A percentile compares a stretch with the other conserved stretches of the same genome.
These are phyloP conservation scores for Zygoascus sp. DNA, from an alignment of 1,139 yeast genomes.

Conservation along the genomic window DNA sequence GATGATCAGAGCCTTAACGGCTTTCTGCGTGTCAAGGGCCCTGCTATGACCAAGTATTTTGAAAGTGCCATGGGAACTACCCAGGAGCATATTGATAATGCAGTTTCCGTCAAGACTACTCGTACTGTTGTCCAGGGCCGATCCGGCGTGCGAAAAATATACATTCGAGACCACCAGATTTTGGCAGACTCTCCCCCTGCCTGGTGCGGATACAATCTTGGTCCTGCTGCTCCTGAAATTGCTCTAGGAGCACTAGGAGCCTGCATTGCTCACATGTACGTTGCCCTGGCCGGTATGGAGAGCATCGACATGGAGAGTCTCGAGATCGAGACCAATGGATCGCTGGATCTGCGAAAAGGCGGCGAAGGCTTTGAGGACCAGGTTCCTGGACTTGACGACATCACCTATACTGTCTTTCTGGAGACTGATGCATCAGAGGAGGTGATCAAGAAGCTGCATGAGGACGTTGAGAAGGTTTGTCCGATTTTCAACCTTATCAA, in stretches of 20 bases:
- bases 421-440: slow-evolving; percentile 3
- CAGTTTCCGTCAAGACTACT: slow-evolving; percentile 10
- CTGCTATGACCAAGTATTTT: slow-evolving; percentile 15
- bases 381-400: slow-evolving; percentile 14
- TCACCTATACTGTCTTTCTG: slow-evolving; percentile 12
- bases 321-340: slow-evolving; percentile 13
- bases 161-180: slow-evolving; percentile 14
- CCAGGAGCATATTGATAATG: slow-evolving; percentile 12
- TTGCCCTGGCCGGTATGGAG: slow-evolving; percentile 16
- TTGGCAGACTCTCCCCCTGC: slow-evolving; percentile 16
- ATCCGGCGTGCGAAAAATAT: slow-evolving; percentile 13
- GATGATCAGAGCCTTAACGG: slow-evolving; percentile 12
- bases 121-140: slow-evolving; percentile 14
- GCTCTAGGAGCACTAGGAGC: slow-evolving; percentile 16
- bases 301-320: slow-evolving; percentile 9
- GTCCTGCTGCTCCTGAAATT: slow-evolving; percentile 16
- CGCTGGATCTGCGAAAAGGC: slow-evolving; percentile 15
- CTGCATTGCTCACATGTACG: slow-evolving; percentile 16
- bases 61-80: slow-evolving; percentile 14
- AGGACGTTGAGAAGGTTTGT: slow-evolving; percentile 15
- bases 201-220: slow-evolving; percentile 16
- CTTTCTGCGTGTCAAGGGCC: slow-evolving; percentile 15
- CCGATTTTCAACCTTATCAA: slow-evolving; percentile 14
- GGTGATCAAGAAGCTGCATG: slow-evolving; percentile 10
- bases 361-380: slow-evolving; percentile 15